phyloP scores from a whole-genome alignment of 345 rosid species.

The Raphanus raphanistrum region DNA sequence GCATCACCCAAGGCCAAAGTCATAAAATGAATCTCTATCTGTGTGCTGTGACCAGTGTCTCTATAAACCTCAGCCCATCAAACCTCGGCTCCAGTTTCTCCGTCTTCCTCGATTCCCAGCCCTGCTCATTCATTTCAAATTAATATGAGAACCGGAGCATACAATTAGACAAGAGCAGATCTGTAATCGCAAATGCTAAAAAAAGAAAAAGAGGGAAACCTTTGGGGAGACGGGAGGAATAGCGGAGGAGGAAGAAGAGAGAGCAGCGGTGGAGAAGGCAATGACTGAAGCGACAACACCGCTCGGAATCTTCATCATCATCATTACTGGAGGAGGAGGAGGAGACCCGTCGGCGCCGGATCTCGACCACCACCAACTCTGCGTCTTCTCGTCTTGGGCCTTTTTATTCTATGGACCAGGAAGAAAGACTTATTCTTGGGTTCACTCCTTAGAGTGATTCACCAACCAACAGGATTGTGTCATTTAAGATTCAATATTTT shows the following conservation, averaged over 20 bases:
- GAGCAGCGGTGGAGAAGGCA: constrained; percentile 32
- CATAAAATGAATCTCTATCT: constrained; percentile 35
- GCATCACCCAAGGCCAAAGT: constrained; percentile 14
- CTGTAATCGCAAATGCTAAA: constrained; percentile 3
- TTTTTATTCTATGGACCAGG: background rate
- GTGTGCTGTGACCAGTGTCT: constrained; percentile 85
- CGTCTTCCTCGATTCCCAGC: constrained; percentile 35
- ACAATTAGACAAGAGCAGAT: constrained; percentile 14
- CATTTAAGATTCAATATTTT: too few species aligned
- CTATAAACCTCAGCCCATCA: constrained; percentile 84
- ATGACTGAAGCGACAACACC: constrained; percentile 33
- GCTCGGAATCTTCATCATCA: constrained; percentile 27
- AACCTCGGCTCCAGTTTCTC: constrained; percentile 75
- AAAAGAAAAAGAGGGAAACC: constrained; percentile 14
- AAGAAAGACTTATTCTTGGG: too few species aligned
- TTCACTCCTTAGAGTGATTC: too few species aligned
- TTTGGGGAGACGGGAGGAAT: constrained; percentile 21
- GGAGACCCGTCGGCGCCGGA: constrained; percentile 38
- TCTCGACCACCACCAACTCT: constrained; percentile 36
- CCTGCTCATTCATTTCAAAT: constrained; percentile 17
- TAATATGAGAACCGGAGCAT: background rate
- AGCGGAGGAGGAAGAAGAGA: constrained; percentile 31
- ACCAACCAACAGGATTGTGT: too few species aligned
- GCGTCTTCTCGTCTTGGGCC: constrained; percentile 7
- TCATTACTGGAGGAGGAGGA: constrained; percentile 6